Evolutionary conservation across 768 basidiomycete genomes (phyloP).

Genomic region (Sarcodon sp.): DNA sequence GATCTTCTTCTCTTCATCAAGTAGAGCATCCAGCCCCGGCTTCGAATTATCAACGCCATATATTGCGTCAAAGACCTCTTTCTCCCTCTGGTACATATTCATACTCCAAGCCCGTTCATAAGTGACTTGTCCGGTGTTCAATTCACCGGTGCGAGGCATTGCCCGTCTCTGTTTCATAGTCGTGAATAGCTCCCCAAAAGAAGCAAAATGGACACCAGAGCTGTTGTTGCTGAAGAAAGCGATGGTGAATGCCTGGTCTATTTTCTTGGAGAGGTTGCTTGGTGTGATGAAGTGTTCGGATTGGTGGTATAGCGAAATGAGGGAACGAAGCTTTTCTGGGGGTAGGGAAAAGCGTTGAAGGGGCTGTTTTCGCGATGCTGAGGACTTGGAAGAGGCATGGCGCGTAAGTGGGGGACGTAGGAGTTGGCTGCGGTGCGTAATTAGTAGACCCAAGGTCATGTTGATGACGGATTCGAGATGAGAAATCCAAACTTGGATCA

Average conservation of each 20-base stretch:
- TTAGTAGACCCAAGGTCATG: not conserved
- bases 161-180: conserved; percentile 6
- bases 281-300: conserved; percentile 56
- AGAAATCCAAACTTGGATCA: not conserved
- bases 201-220: conserved; percentile 3
- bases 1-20: conserved; percentile 21
- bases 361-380: conserved; percentile 1
- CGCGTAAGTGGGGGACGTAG: conserved; percentile 4
- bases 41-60: conserved; percentile 30
- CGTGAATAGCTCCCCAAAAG: conserved; percentile 7
- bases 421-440: not conserved
- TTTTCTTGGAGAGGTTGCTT: conserved; percentile 50
- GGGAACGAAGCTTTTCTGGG: conserved; percentile 49
- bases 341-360: conserved; percentile 24
- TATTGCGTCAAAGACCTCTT: conserved; percentile 34
- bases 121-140: conserved; percentile 6
- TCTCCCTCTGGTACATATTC: conserved; percentile 19
- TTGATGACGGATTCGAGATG: not conserved
- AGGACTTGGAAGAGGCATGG: conserved; percentile 6
- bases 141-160: conserved; percentile 4
- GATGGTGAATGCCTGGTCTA: conserved; percentile 48
- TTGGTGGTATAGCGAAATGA: conserved; percentile 72
- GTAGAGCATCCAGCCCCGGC: conserved; percentile 35
- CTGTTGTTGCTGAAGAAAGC: not conserved
- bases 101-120: conserved; percentile 20